Evolutionary conservation across 768 basidiomycete species (phyloP).

Genomic region (Lactifluus volemus): DNA sequence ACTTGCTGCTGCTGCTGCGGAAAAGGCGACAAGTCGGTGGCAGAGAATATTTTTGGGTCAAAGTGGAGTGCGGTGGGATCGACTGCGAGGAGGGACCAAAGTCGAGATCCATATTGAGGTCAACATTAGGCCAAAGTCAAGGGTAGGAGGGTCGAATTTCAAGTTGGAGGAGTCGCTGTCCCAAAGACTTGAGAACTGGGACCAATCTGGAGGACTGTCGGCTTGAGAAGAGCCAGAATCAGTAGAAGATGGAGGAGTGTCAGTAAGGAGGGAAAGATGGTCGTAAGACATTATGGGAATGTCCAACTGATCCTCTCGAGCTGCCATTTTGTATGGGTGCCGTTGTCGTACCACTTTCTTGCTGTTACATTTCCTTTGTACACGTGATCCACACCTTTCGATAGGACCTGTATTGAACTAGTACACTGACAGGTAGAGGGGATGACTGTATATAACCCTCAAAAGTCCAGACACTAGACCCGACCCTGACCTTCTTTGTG

Average conservation of each 20-base stretch:
- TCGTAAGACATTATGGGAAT: constrained; percentile 5
- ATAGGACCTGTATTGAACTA: too few species aligned
- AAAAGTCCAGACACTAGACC: not conserved
- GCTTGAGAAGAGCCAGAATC: constrained; percentile 10
- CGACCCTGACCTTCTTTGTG: not conserved
- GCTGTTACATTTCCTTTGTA: not conserved
- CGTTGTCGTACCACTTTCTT: not conserved
- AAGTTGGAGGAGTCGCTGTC: constrained; percentile 2
- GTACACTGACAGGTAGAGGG: too few species aligned
- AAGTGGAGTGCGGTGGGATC: constrained; percentile 60
- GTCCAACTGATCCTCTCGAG: constrained; percentile 1
- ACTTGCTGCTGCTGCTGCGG: constrained; percentile 17
- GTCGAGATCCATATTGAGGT: constrained; percentile 50
- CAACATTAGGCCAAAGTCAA: constrained; percentile 34
- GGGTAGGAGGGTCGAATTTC: constrained; percentile 23
- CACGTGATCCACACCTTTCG: not conserved
- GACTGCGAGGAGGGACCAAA: constrained; percentile 50
- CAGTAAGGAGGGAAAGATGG: not conserved
- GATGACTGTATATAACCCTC: not conserved
- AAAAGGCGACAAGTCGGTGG: constrained; percentile 2
- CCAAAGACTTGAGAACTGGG: constrained; percentile 19
- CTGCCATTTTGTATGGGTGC: not conserved
- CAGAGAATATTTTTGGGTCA: constrained; percentile 27
- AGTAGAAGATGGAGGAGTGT: constrained; percentile 7
- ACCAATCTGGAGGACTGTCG: constrained; percentile 20